Base-by-base conservation (phyloP, 345 rosid genomes). In the Camelina laxa region DNA sequence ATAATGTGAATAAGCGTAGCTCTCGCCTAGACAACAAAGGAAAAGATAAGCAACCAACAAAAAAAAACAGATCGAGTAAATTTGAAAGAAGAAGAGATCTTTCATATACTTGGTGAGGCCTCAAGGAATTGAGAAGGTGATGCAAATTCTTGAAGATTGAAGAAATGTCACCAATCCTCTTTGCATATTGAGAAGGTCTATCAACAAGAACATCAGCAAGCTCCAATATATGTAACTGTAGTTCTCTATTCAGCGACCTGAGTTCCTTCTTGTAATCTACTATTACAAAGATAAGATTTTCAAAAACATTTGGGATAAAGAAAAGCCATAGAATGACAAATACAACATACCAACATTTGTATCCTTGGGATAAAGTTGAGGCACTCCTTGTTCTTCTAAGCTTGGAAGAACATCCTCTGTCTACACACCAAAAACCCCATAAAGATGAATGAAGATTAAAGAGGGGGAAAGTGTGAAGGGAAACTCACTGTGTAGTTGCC, bases 1-100 rank as follows among this genome's bases (percentile, higher is more conserved):
- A 89, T 80, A 60, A 93, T 83, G 80, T 89, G 97, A 81, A 89
- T 91, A 48, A 94, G 76, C 9, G 97, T 94, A 59, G 98, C 98
- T 74, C 96, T 85, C 7, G 96, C 97, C 99, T 95, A 77, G 5
- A 36, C 36, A 49, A 27, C 30, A 21, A 35, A 27, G 51, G 0
- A 64, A 70, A 9, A 56, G 1, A 12, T 41, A 0, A 2, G 14
- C 50, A 60, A 60, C 15, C n/a, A n/a, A n/a, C n/a, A n/a, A n/a
- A n/a, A n/a, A 38, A 45, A 35, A 49, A 65, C 51, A 21, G 39
- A 75, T 4, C n/a, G 69, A 55, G 87, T 3, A 30, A 0, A 0
- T 2, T 15, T 2, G 36, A 33, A 33, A 54, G 27, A n/a, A 54
- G 0, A 9, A 2, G 56, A 74, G 42, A 10, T 33, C 27, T n/a